Conservation (phyloP, 1,284 basidiomycete species). For the Phylloporus sp. region DNA sequence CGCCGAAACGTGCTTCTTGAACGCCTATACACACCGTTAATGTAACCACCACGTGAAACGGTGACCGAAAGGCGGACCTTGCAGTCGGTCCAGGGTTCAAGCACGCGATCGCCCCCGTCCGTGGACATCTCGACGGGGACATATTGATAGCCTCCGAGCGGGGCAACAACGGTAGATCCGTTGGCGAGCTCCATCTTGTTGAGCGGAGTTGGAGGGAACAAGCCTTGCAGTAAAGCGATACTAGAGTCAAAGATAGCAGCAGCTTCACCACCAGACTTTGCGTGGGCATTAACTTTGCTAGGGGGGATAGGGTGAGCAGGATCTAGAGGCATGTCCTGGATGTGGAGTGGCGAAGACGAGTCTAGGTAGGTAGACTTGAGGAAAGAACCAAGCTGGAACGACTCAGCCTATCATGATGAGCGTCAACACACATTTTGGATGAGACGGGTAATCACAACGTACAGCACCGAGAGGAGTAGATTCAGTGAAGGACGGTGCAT, state of each 20-base stretch:
- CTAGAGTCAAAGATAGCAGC: slow-evolving; percentile 84
- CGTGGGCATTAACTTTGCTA: slow-evolving; percentile 69
- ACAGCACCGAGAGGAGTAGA: slow-evolving; percentile 86
- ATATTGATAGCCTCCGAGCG: slow-evolving; percentile 85
- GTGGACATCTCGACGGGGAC: slow-evolving; percentile 82
- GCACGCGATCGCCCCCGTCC: slow-evolving; percentile 76
- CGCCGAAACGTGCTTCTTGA: slow-evolving; percentile 64
- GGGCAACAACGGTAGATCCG: slow-evolving; percentile 71
- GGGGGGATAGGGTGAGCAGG: slow-evolving; percentile 47
- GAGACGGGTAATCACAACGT: slow-evolving; percentile 26
- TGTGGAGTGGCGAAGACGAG: slow-evolving; percentile 63
- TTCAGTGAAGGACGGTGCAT: slow-evolving; percentile 71
- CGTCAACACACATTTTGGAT: slow-evolving; percentile 3
- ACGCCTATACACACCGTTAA: slow-evolving; percentile 46
- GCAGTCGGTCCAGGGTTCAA: slow-evolving; percentile 88
- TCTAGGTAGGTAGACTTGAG: slow-evolving; percentile 75
- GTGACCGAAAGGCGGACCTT: slow-evolving; percentile 49
- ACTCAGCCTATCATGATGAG: slow-evolving; percentile 57
- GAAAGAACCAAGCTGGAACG: slow-evolving; percentile 69
- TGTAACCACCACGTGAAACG: slow-evolving; percentile 19
- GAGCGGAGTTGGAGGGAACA: slow-evolving; percentile 73
- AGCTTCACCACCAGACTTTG: slow-evolving; percentile 84
- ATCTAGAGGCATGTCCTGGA: slow-evolving; percentile 59
- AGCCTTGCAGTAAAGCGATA: slow-evolving; percentile 75
- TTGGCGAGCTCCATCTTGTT: slow-evolving; percentile 81